Conservation (phyloP, 225 moss, liverwort and hornwort genomes). For the Pseudoscleropodium purum region DNA sequence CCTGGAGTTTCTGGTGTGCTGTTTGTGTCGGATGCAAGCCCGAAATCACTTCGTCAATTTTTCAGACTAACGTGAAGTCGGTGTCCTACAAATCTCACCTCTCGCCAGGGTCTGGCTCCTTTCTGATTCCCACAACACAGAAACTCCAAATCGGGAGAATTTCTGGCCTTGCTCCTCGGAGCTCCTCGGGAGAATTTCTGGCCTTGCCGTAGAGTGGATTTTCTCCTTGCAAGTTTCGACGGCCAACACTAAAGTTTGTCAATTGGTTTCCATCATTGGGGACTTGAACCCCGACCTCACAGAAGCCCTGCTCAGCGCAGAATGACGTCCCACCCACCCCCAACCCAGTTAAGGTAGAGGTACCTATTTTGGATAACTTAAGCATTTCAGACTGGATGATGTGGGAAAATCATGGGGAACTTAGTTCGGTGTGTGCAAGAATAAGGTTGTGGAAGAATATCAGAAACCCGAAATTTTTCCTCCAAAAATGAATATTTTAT, state of each 20-base stretch:
- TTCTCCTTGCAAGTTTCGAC: neutral
- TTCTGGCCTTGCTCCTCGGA: neutral
- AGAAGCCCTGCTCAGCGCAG: neutral
- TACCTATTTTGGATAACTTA: too few relatives aligned
- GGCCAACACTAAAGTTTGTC: neutral
- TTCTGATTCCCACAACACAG: neutral
- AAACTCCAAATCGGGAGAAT: neutral
- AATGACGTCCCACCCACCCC: neutral
- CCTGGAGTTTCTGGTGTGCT: neutral
- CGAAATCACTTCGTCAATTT: neutral
- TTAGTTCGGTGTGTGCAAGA: too few relatives aligned
- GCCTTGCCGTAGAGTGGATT: neutral
- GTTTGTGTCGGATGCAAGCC: neutral
- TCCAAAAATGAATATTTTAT: too few relatives aligned
- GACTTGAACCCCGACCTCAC: neutral
- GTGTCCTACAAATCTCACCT: neutral
- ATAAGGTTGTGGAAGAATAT: too few relatives aligned
- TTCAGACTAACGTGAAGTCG: too few relatives aligned
- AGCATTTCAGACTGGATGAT: too few relatives aligned
- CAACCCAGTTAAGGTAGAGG: neutral
- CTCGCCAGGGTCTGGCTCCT: neutral
- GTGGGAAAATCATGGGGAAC: too few relatives aligned
- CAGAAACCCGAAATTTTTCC: too few relatives aligned
- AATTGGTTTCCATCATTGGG: neutral
- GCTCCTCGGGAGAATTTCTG: neutral